These are phyloP conservation scores for Glycyrrhiza uralensis DNA, from an alignment of 306 rosid genomes.

Conservation along the genomic window DNA sequence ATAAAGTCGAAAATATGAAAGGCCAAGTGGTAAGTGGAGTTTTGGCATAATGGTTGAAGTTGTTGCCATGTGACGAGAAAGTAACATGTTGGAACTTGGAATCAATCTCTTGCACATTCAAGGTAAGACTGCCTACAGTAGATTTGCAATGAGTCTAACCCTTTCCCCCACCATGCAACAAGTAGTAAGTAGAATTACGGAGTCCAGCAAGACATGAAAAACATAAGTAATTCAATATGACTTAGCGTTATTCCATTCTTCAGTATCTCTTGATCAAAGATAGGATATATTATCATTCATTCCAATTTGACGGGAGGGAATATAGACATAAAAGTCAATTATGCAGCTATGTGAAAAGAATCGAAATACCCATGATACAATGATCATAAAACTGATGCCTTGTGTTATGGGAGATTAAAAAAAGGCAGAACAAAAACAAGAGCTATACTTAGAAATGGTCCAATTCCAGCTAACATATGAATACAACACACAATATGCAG, in stretches of 20 bases:
- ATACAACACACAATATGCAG: neutral
- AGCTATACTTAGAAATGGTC: neutral
- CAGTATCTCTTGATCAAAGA: neutral
- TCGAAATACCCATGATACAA: neutral
- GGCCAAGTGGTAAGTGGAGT: neutral
- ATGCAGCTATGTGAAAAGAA: neutral
- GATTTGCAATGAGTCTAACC: too few species aligned
- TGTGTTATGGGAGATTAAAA: neutral
- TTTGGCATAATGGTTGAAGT: neutral
- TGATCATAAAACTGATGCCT: neutral
- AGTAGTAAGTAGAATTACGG: too few species aligned
- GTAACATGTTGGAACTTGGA: too few species aligned
- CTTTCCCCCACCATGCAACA: too few species aligned
- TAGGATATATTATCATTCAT: neutral
- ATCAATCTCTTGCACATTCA: too few species aligned
- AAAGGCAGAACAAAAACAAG: neutral
- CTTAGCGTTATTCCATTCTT: neutral
- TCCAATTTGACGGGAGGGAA: neutral
- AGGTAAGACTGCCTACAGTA: too few species aligned
- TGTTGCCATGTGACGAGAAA: too few species aligned
- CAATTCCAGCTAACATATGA: neutral
- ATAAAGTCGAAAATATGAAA: neutral
- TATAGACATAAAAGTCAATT: neutral
- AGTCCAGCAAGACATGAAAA: neutral
- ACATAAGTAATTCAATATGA: neutral